These are phyloP conservation scores for Epichloe baconii DNA, from an alignment of 2,329 filamentous ascomycete species.

Conservation along the genomic window DNA sequence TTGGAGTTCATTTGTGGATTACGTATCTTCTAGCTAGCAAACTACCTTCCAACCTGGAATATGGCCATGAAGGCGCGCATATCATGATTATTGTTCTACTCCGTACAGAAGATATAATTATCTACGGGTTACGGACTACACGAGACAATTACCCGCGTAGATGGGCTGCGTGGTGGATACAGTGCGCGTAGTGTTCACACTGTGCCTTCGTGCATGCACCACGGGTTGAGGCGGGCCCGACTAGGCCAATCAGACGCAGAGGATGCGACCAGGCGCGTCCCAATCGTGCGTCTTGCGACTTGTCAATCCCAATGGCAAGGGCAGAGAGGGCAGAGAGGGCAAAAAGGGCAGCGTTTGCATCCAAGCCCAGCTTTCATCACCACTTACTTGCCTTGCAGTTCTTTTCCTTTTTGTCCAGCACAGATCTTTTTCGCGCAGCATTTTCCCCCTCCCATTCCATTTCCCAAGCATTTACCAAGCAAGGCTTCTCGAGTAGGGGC, in stretches of 20 bases:
- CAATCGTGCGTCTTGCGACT: constrained; percentile 8
- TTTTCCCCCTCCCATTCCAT: neutral
- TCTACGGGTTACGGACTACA: neutral
- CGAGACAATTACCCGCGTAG: too few species aligned
- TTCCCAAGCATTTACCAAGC: too few species aligned
- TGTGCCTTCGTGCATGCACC: constrained; percentile 5
- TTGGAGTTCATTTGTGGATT: neutral
- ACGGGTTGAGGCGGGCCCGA: neutral
- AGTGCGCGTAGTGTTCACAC: constrained; percentile 7
- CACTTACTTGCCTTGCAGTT: neutral
- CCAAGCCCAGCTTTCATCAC: neutral
- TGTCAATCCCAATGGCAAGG: neutral
- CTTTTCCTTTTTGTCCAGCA: neutral
- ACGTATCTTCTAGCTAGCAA: neutral
- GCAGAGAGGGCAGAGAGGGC: too few species aligned
- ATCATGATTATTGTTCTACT: neutral
- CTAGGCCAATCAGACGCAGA: constrained; percentile 14
- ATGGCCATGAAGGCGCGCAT: neutral
- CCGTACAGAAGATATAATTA: neutral
- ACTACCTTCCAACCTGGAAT: neutral
- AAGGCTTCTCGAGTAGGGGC: neutral
- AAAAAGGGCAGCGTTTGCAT: neutral
- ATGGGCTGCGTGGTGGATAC: neutral
- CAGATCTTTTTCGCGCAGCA: too few species aligned
- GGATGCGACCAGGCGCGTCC: constrained; percentile 14